These are phyloP conservation scores for Pichia kudriavzevii DNA, from an alignment of 1,139 yeast genomes.

Conservation along the genomic window DNA sequence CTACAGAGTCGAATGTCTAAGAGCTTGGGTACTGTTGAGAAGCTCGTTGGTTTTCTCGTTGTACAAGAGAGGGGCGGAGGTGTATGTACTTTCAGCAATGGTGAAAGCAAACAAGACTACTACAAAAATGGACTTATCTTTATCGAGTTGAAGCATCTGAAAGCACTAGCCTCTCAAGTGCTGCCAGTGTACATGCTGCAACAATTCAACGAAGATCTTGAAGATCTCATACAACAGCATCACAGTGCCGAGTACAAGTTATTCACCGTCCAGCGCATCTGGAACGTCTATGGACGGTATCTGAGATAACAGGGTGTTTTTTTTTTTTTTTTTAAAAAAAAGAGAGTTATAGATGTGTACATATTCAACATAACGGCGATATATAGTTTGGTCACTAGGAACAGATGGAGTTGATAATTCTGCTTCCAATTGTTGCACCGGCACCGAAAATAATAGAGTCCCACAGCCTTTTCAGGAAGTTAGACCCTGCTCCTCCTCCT, in stretches of 20 bases:
- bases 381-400: too few species aligned
- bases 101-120: slow-evolving; percentile 14
- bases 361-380: not conserved
- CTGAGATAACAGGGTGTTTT: slow-evolving; percentile 11
- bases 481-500: slow-evolving; percentile 5
- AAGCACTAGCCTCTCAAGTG: slow-evolving; percentile 38
- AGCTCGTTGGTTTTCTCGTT: slow-evolving; percentile 31
- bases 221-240: slow-evolving; percentile 38
- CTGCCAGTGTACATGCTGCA: slow-evolving; percentile 39
- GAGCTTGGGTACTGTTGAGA: slow-evolving; percentile 52
- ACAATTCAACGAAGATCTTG: slow-evolving; percentile 52
- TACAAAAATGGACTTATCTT: slow-evolving; percentile 45
- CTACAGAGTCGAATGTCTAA: slow-evolving; percentile 31
- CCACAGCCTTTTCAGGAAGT: slow-evolving; percentile 10
- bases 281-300: slow-evolving; percentile 43
- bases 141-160: slow-evolving; percentile 50
- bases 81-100: too few species aligned
- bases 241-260: slow-evolving; percentile 31
- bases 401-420: slow-evolving; percentile 12
- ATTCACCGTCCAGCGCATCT: slow-evolving; percentile 43
- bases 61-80: not conserved
- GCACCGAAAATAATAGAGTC: slow-evolving; percentile 16
- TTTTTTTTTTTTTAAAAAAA: not conserved
- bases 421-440: slow-evolving; percentile 17
- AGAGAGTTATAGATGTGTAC: not conserved